Conservation (phyloP, 2,329 filamentous ascomycete genomes). For the Fusarium sp. region DNA sequence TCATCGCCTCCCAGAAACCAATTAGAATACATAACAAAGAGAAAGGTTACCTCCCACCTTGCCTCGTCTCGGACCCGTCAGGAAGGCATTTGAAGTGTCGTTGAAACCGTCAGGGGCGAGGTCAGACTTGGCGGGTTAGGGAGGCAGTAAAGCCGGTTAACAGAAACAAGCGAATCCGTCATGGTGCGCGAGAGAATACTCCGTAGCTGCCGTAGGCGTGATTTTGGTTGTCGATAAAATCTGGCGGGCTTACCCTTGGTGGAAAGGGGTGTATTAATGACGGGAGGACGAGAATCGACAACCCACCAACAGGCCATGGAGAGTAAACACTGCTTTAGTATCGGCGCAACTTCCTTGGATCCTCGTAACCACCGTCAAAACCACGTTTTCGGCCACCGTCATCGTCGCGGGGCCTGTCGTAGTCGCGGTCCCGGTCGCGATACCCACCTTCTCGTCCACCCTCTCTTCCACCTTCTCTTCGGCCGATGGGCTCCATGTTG, state of each 20-base stretch:
- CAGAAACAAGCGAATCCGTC: not conserved
- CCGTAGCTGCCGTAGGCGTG: not conserved
- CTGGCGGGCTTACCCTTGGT: conserved; percentile 39
- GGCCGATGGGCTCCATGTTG: conserved; percentile 86
- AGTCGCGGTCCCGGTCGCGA: conserved; percentile 62
- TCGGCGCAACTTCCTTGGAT: conserved; percentile 74
- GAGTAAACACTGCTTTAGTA: conserved; percentile 56
- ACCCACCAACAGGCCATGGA: conserved; percentile 40
- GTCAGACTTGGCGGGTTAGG: conserved; percentile 20
- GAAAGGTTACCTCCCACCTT: conserved; percentile 39
- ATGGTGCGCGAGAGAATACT: not conserved
- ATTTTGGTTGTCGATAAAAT: conserved; percentile 15
- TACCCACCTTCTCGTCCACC: conserved; percentile 67
- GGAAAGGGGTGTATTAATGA: conserved; percentile 35
- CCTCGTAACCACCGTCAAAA: conserved; percentile 85
- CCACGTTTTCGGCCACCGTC: conserved; percentile 71
- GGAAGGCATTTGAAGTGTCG: conserved; percentile 3
- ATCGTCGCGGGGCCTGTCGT: conserved; percentile 68
- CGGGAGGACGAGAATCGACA: conserved; percentile 32
- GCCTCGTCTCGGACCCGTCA: conserved; percentile 20
- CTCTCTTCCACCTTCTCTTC: conserved; percentile 64
- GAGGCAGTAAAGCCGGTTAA: conserved; percentile 1
- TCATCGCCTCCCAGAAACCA: conserved; percentile 37
- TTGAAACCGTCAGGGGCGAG: not conserved
- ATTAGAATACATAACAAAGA: conserved; percentile 46